Conservation (phyloP, 805 yeast genomes). For the Candida ovalis region DNA sequence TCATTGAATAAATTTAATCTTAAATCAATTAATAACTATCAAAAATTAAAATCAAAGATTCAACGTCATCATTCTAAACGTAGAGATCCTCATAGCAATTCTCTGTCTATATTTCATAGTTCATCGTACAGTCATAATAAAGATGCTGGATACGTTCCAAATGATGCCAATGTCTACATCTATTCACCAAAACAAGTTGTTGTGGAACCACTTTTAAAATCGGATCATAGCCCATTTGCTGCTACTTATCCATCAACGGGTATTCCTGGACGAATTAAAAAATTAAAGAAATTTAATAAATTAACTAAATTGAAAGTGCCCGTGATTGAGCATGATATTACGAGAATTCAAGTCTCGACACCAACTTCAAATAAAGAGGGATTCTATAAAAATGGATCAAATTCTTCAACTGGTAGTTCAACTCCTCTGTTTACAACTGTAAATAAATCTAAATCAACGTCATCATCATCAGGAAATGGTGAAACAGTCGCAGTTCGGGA, state of each 20-base stretch:
- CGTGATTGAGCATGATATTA: slow-evolving; percentile 11
- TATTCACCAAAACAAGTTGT: slow-evolving; percentile 41
- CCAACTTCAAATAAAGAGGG: neutral
- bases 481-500: too few relatives aligned
- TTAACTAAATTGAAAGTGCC: slow-evolving; percentile 1
- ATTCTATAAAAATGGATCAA: neutral
- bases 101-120: neutral
- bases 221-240: neutral
- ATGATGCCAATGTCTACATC: slow-evolving; percentile 36
- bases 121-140: neutral
- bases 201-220: slow-evolving; percentile 26
- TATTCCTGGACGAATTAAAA: neutral
- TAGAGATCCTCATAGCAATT: neutral
- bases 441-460: neutral
- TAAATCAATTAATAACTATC: slow-evolving; percentile 6
- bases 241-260: neutral
- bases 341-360: slow-evolving; percentile 2
- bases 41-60: slow-evolving; percentile 29
- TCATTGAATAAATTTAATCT: slow-evolving; percentile 9
- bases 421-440: neutral
- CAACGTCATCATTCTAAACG: neutral
- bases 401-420: neutral
- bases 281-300: neutral
- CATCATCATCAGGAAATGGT: neutral
- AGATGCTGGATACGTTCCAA: neutral